Conservation (phyloP, 179 eudicot genomes). For the Patellifolia procumbens region DNA sequence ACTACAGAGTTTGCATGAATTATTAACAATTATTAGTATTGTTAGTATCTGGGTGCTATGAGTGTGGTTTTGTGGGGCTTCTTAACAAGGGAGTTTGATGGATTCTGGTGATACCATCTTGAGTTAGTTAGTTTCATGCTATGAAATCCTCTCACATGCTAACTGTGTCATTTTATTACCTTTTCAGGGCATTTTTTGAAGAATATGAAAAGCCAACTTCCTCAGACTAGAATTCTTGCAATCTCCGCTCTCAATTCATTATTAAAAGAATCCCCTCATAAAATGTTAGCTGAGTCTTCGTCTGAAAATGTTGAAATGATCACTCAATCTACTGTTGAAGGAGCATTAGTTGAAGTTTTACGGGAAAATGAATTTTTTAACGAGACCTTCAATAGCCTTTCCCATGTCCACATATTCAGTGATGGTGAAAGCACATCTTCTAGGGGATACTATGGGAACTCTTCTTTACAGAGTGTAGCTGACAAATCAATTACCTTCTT, state of each 20-base stretch:
- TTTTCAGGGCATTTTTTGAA: conserved; percentile 89
- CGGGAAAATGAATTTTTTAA: conserved; percentile 92
- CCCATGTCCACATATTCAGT: conserved; percentile 84
- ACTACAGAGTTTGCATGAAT: background rate
- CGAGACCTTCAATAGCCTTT: conserved; percentile 85
- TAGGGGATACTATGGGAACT: conserved; percentile 67
- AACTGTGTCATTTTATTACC: background rate
- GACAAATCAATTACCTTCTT: conserved; percentile 96
- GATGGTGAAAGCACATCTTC: conserved; percentile 74
- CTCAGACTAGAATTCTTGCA: conserved; percentile 97
- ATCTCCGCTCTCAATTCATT: conserved; percentile 94
- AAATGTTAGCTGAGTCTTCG: conserved; percentile 47
- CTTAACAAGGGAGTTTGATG: background rate
- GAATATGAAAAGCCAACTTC: conserved; percentile 90
- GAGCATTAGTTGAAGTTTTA: conserved; percentile 65
- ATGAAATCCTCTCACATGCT: conserved; percentile 2
- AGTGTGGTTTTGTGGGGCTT: background rate
- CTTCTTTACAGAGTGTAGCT: conserved; percentile 91
- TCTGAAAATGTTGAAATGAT: conserved; percentile 41
- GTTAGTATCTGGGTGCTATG: background rate
- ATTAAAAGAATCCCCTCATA: conserved; percentile 92
- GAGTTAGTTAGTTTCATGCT: background rate
- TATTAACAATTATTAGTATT: too few species aligned
- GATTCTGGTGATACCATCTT: background rate
- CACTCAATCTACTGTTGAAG: conserved; percentile 77